phyloP scores from a whole-genome alignment of 2,329 filamentous ascomycete genomes.

The Pseudogymnoascus sp. region DNA sequence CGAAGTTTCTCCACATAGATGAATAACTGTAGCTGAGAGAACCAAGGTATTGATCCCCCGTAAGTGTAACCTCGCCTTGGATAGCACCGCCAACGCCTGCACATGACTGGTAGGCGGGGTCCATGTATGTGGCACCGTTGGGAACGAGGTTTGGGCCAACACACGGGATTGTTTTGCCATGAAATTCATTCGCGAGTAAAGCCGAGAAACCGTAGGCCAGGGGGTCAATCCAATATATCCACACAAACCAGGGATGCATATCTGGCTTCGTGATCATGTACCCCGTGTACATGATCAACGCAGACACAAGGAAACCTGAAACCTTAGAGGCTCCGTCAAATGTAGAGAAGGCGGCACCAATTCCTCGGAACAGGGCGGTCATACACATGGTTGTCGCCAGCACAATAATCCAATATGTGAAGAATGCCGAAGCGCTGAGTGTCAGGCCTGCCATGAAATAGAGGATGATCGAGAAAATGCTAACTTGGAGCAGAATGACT shows the following conservation, averaged over 20 bases:
- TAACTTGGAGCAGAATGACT: conserved; percentile 51
- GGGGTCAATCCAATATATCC: conserved; percentile 60
- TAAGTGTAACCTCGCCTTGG: conserved; percentile 40
- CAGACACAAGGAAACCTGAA: conserved; percentile 43
- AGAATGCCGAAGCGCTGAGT: conserved; percentile 46
- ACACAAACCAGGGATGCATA: conserved; percentile 58
- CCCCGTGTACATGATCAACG: conserved; percentile 54
- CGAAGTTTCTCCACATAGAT: conserved; percentile 54
- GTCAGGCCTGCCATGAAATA: conserved; percentile 60
- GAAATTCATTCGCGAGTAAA: conserved; percentile 64
- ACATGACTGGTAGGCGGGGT: conserved; percentile 42
- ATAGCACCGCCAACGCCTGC: conserved; percentile 51
- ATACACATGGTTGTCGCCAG: conserved; percentile 47
- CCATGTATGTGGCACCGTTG: conserved; percentile 38
- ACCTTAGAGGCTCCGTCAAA: conserved; percentile 55
- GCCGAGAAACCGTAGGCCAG: conserved; percentile 64
- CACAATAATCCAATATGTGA: conserved; percentile 53
- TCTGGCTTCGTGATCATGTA: conserved; percentile 55
- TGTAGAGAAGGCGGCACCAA: conserved; percentile 48
- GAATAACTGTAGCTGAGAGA: conserved; percentile 43
- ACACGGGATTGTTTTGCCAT: conserved; percentile 48
- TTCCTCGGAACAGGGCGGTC: conserved; percentile 50
- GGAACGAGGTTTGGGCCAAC: conserved; percentile 45
- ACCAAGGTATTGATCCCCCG: conserved; percentile 51
- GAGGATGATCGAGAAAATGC: conserved; percentile 44